Evolutionary conservation across 306 rosid species (phyloP), one percentile per base, ranked within the genome.

Genomic region (Quercus glauca): DNA sequence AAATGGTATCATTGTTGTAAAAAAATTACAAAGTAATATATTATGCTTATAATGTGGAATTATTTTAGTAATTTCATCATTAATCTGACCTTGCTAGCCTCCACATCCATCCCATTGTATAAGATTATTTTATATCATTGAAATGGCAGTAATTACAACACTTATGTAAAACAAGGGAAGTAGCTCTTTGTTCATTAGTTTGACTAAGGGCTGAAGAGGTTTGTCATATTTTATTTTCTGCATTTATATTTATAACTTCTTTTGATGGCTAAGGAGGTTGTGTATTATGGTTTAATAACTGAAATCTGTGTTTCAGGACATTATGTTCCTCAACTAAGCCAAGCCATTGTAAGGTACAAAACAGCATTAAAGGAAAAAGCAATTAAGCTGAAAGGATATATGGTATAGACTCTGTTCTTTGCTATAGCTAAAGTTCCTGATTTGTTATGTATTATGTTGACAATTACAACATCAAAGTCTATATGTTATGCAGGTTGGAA

Each of bases 281-380:
- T 53, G n/a, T 41, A 26, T 55, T 67, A 49, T 61, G 70, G 45
- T 61, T 56, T 76, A 71, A 83, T 71, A 53, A 33, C 55, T 45
- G 15, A 55, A 76, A 84, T 65, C 37, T 77, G 1, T 83, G 29
- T 87, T 55, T 79, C 89, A 94, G 98, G 98, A 74, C 98, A 94
- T 87, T 94, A 92, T 78, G 91, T 94, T 86, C 98, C 97, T 71
- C 97, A 94, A 89, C 93, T 92, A 78, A 88, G 97, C 92, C 94
- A 91, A 85, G 91, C 73, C 71, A 87, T 94, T 86, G 90, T 92
- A 52, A 82, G 83, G 78, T 23, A 92, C 89, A 94, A 94, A 83
- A 70, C 25, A 20, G 82, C 55, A 73, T 15, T 70, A 15, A 85
- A 81, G 70, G 87, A 78, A 68, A 84, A 85, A 57, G 69, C 82